Evolutionary conservation across 345 rosid genomes (phyloP), one percentile per base, ranked within the genome.

Genomic region (Salix viminalis): DNA sequence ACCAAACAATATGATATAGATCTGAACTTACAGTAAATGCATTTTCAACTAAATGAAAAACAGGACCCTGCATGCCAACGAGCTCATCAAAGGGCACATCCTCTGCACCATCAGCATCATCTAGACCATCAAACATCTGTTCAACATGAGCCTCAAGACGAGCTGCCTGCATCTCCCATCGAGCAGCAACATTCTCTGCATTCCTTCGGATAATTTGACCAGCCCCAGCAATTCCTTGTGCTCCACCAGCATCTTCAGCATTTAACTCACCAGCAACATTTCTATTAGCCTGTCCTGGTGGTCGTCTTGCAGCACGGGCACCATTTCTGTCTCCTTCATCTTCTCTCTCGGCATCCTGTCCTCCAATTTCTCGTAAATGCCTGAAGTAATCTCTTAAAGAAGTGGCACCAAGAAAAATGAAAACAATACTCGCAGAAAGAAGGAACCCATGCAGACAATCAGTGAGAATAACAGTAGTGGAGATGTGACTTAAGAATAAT

Each of bases 41-140:
- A 87, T 96, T 96, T 85, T 96, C 99, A 86, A 96, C 97, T 86
- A 96, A 91, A 89, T 96, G 99, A 73, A 96, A 92, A 73, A 96
- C 97, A 26, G 99, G 98, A 71, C 99, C 97, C 89, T 94, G 99
- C 98, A 96, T 96, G 81, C 98, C 98, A 71, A 94, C 99, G 74
- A 96, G 93, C 87, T 96, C 99, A 66, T 96, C 99, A 79, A 96
- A 96, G 61, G 99, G 99, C 28, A 96, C 99, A 76, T 96, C 99
- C 87, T 96, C 99, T 11, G 99, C 99, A 79, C 97, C 99, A 87
- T 96, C 99, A 85, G 94, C 98, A 75, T 93, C 99, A 41, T 96
- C 99, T 84, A 96, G 81, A 56, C 96, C 99, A 88, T 96, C 99
- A 87, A 96, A 93, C 92, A 96, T 96, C 83, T 93, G 99, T 78